phyloP scores from a whole-genome alignment of 2,329 filamentous ascomycete genomes.

The Cladosporium sp. region DNA sequence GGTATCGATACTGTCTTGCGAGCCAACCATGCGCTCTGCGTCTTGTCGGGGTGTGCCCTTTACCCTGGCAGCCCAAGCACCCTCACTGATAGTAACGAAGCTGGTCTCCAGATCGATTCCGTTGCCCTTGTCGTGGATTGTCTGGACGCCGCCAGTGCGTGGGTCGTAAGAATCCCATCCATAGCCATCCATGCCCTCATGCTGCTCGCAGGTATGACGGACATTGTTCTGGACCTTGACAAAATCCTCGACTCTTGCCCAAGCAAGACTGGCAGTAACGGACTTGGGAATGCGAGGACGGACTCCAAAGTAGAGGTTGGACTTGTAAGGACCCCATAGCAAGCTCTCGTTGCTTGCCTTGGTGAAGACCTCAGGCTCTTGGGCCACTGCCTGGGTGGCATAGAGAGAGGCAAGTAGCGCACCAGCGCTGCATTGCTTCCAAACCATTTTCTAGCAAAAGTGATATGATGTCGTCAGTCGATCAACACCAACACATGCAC shows the following conservation, averaged over 20 bases:
- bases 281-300: constrained; percentile 79
- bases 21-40: constrained; percentile 47
- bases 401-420: constrained; percentile 28
- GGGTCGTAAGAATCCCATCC: constrained; percentile 98
- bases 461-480: not conserved
- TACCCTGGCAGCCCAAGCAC: constrained; percentile 88
- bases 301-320: constrained; percentile 92
- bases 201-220: constrained; percentile 92
- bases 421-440: constrained; percentile 27
- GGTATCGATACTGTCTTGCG: constrained; percentile 40
- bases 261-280: constrained; percentile 80
- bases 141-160: constrained; percentile 80
- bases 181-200: constrained; percentile 90
- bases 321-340: constrained; percentile 93
- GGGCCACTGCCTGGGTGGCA: constrained; percentile 24
- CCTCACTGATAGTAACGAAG: constrained; percentile 90
- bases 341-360: constrained; percentile 74
- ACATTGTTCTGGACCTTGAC: constrained; percentile 73
- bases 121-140: constrained; percentile 87
- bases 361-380: constrained; percentile 33
- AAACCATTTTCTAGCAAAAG: constrained; percentile 22
- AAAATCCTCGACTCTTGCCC: constrained; percentile 82
- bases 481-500: not conserved
- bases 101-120: constrained; percentile 86
- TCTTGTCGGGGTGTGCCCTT: constrained; percentile 76